Conservation (phyloP, 768 basidiomycete genomes). For the Fistulinella prunicolor region DNA sequence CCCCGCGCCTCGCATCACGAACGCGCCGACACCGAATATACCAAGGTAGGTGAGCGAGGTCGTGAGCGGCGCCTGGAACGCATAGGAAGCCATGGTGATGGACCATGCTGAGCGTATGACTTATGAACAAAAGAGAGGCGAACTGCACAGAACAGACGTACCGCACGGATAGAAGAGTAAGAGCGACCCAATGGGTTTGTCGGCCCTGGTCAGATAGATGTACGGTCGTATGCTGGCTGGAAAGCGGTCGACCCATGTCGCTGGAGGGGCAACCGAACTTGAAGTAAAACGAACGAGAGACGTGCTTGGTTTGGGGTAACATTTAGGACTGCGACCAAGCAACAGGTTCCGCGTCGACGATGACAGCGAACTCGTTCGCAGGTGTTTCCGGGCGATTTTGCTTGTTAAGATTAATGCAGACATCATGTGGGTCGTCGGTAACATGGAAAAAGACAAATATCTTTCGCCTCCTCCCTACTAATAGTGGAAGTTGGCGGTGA, state of each 20-base stretch:
- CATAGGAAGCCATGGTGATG: constrained; percentile 94
- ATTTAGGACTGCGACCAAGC: not conserved
- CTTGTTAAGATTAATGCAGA: constrained; percentile 1
- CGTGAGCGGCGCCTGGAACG: constrained; percentile 60
- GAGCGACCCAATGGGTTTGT: constrained; percentile 95
- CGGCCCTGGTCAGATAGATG: constrained; percentile 79
- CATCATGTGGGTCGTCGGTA: constrained; percentile 9
- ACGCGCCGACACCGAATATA: constrained; percentile 85
- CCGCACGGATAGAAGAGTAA: constrained; percentile 93
- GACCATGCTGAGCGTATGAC: constrained; percentile 82
- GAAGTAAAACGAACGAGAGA: constrained; percentile 16
- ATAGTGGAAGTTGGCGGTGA: too few species aligned
- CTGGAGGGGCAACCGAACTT: constrained; percentile 15
- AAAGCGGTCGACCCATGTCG: constrained; percentile 66
- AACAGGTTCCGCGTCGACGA: not conserved
- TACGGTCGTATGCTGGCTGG: constrained; percentile 70
- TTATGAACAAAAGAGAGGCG: not conserved
- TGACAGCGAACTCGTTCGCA: not conserved
- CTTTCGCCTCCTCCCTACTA: too few species aligned
- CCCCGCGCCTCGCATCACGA: constrained; percentile 96
- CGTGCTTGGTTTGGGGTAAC: not conserved
- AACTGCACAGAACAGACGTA: too few species aligned
- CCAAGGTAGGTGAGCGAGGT: constrained; percentile 72
- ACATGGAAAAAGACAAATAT: too few species aligned
- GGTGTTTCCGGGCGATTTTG: constrained; percentile 1